These are phyloP conservation scores for Castanospermum australe DNA, from an alignment of 306 rosid species.

Conservation along the genomic window DNA sequence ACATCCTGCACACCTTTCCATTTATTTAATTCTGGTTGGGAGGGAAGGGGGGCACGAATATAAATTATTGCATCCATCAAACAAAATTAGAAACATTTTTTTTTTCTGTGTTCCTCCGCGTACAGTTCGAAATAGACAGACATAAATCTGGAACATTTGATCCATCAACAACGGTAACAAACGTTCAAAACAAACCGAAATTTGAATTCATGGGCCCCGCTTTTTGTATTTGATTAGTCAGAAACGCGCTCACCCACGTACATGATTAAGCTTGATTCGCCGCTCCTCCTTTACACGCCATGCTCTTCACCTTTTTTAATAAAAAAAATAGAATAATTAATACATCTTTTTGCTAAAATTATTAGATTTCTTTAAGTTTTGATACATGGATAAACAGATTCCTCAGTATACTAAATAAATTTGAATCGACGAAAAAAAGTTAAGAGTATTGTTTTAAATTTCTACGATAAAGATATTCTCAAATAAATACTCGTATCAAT, in stretches of 20 bases:
- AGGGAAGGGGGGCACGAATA: slow-evolving; percentile 7
- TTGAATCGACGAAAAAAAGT: too few relatives aligned
- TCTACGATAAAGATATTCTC: too few relatives aligned
- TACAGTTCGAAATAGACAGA: slow-evolving; percentile 13
- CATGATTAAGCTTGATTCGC: slow-evolving; percentile 19
- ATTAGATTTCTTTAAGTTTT: background rate
- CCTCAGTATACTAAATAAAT: too few relatives aligned
- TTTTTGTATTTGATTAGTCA: background rate
- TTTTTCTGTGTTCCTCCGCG: background rate
- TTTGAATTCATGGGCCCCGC: slow-evolving; percentile 50
- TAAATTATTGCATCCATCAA: slow-evolving; percentile 24
- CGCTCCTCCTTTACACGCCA: slow-evolving; percentile 32
- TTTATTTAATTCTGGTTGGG: background rate
- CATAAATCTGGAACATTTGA: slow-evolving; percentile 46
- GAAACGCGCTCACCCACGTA: slow-evolving; percentile 13
- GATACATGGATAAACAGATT: background rate
- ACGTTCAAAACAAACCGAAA: slow-evolving; percentile 21
- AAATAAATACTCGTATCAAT: too few relatives aligned
- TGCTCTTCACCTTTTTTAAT: background rate
- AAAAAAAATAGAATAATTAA: too few relatives aligned
- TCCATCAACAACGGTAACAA: slow-evolving; percentile 45
- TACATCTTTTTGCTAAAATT: too few relatives aligned
- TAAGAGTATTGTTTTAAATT: too few relatives aligned
- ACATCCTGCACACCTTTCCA: slow-evolving; percentile 4
- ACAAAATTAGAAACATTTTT: slow-evolving; percentile 7